Evolutionary conservation across 495 filamentous ascomycete species (phyloP), one percentile per base, ranked within the genome.

Genomic region (Annulohypoxylon maeteangense): DNA sequence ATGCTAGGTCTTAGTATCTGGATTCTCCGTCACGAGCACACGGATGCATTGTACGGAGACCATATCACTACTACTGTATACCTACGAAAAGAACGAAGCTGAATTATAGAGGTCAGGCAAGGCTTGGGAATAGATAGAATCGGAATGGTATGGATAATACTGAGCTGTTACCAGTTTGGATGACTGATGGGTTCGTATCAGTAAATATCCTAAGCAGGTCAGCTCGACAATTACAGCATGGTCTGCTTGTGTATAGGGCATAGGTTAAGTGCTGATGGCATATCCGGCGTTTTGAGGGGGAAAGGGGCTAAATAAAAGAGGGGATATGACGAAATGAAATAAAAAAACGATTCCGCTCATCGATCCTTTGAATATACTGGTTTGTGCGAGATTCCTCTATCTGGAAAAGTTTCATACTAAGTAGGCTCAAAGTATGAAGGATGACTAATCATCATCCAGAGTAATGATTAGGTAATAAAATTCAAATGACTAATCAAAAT

Each of bases 41-140:
- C 53, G 25, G 14, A 29, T 14, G 36, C 25, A 38, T 34, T 36
- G 12, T 48, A 20, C n/a, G n/a, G 5, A 31, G 25, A 44, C n/a
- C 23, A 55, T 36, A 38, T 55, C 47, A 25, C 48, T n/a, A 59
- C 45, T 68, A 55, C 50, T 62, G 65, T 63, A 63, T 53, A 69
- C n/a, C 50, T n/a, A n/a, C 27, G 6, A 68, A 57, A 62, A 7
- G 18, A 55, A 68, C 31, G 27, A 55, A 50, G 47, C 38, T 18
- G 34, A 22, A 55, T 12, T 14, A 47, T 57, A 40, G 53, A 48
- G 16, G 40, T 7, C 1, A 22, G 31, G 58, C 10, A 3, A 14
- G 53, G 58, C 32, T 44, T 38, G 31, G 48, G 50, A 40, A 34
- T 14, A 10, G 50, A 50, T 48, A 62, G 48, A 62, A 62, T 45